Base-by-base conservation (phyloP, 2,329 filamentous ascomycete species). In the Lecanicillium sp. region DNA sequence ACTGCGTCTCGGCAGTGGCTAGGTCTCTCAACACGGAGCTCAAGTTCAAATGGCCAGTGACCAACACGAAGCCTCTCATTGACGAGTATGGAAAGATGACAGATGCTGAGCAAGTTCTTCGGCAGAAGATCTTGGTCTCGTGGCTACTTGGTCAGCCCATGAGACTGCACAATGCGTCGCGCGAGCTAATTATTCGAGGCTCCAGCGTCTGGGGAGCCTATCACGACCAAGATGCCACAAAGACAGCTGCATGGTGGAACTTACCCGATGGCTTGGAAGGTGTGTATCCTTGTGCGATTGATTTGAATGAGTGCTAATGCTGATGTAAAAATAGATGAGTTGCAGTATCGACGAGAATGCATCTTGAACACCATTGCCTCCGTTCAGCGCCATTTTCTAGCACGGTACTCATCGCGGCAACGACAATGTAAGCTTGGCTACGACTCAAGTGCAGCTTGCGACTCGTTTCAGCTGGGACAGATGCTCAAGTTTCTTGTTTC, bases 391-490 rank as follows among this genome's bases (percentile, higher is more conserved):
- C 77, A 87, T 54, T 87, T 86, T 41, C 61, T 88, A 3, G 54
- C 57, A 6, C 62, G 83, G 0, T 88, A 87, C 55, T 75, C 75
- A 1, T 83, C 81, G 9, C 75, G 78, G n/a, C 69, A 62, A 22
- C 59, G 65, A 7, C 83, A 87, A 54, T 88, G 84, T 57, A 78
- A 77, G 49, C 69, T 86, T 0, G 83, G 83, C 37, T 88, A 88
- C 57, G 82, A 85, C 51, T 79, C 77, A 3, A 83, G 78, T 44
- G 60, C 72, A 2, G 76, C 82, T 30, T 88, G 84, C 56, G 84
- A 89, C 60, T 80, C 78, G 2, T 89, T 83, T 51, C 84, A 89
- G 58, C 71, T 89, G 1, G 84, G 83, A 16, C 82, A 88, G 59
- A 85, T 85, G 69, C 60, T 86, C 45, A 78, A 78, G 47, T 88